phyloP scores from a whole-genome alignment of 1,284 basidiomycete genomes.

The Coriolopsis trogii region DNA sequence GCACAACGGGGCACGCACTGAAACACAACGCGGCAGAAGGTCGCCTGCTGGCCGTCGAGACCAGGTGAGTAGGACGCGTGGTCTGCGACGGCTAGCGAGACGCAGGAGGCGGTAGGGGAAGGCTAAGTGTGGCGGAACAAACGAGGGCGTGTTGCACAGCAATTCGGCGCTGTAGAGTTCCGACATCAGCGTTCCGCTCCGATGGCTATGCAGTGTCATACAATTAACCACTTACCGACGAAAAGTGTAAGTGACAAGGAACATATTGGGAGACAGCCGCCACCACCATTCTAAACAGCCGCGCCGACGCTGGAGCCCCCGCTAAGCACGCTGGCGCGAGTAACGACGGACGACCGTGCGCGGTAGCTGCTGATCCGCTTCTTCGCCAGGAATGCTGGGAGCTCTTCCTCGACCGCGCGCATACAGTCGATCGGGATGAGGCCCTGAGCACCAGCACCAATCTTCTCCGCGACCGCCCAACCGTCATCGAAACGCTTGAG shows the following conservation, averaged over 20 bases:
- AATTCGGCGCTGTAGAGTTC: background rate
- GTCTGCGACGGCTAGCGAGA: constrained; percentile 17
- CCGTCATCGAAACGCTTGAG: constrained; percentile 65
- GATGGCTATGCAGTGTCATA: background rate
- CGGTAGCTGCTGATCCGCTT: constrained; percentile 49
- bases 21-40: background rate
- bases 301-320: constrained; percentile 13
- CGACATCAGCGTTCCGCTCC: background rate
- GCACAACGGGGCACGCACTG: background rate
- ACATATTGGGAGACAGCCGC: background rate
- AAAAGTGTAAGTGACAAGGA: background rate
- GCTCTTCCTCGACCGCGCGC: constrained; percentile 46
- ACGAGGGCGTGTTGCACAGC: background rate
- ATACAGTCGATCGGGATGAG: constrained; percentile 68
- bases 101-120: background rate
- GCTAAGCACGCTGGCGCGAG: constrained; percentile 15
- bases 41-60: constrained; percentile 17
- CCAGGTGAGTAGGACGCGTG: constrained; percentile 5
- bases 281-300: constrained; percentile 7
- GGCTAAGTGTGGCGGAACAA: background rate
- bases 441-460: constrained; percentile 37
- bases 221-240: background rate
- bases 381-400: constrained; percentile 51
- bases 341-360: constrained; percentile 2
- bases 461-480: constrained; percentile 53